A percentile compares a stretch with the other conserved stretches of the same genome.
phyloP scores from a whole-genome alignment of 495 filamentous ascomycete species.

The Lophium mytilinum region DNA sequence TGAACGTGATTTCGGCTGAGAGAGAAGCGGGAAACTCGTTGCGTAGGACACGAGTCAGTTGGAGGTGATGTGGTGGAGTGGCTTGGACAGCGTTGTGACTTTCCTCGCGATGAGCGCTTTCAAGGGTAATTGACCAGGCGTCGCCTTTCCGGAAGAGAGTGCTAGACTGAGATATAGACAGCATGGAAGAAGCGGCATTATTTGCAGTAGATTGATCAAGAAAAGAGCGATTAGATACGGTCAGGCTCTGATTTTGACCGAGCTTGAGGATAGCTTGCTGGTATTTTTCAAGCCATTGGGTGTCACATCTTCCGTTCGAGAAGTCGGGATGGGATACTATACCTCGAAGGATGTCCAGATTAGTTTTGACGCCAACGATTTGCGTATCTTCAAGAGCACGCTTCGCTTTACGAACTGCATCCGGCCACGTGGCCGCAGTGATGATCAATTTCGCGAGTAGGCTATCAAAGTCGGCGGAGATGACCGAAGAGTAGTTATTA shows the following conservation, averaged over 20 bases:
- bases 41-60: conserved; percentile 44
- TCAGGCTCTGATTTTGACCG: too few relatives aligned
- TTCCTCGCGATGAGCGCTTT: too few relatives aligned
- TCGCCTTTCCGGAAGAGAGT: conserved; percentile 48
- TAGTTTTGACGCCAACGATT: conserved; percentile 49
- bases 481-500: conserved; percentile 33
- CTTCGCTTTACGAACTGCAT: conserved; percentile 43
- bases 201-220: too few relatives aligned
- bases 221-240: too few relatives aligned
- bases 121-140: conserved; percentile 46
- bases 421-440: conserved; percentile 45
- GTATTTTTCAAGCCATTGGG: conserved; percentile 49
- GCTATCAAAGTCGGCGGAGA: conserved; percentile 52
- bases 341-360: conserved; percentile 44
- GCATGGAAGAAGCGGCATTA: too few relatives aligned
- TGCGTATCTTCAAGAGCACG: conserved; percentile 47
- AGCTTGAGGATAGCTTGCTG: conserved; percentile 35
- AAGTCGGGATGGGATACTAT: conserved; percentile 47
- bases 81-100: too few relatives aligned
- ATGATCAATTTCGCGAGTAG: conserved; percentile 56
- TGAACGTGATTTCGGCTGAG: conserved; percentile 48
- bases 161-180: conserved; percentile 33
- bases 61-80: conserved; percentile 38
- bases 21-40: conserved; percentile 53
- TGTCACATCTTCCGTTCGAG: conserved; percentile 40